A percentile compares a stretch with the other conserved stretches of the same genome.
Evolutionary conservation across 2,329 filamentous ascomycete genomes (phyloP).

Genomic region (Parasarocladium wereldwijsianum): DNA sequence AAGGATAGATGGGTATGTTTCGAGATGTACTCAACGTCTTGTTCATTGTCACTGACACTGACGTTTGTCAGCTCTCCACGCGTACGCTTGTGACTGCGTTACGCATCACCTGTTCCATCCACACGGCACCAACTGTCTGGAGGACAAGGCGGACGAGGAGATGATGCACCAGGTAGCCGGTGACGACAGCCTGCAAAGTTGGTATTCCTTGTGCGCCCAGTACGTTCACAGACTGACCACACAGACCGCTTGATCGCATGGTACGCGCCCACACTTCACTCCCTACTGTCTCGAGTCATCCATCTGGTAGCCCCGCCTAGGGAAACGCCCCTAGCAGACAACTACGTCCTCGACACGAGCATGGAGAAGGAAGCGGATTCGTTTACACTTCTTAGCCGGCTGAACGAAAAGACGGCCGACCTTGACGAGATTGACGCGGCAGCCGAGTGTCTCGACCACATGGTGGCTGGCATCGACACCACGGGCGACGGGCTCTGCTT

Average conservation of each 20-base stretch:
- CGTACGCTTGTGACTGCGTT: conserved; percentile 55
- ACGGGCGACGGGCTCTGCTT: conserved; percentile 57
- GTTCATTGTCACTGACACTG: conserved; percentile 5
- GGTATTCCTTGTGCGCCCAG: conserved; percentile 13
- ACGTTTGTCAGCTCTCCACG: conserved; percentile 31
- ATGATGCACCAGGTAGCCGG: conserved; percentile 57
- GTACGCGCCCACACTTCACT: conserved; percentile 38
- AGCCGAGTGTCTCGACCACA: conserved; percentile 56
- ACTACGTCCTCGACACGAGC: conserved; percentile 6
- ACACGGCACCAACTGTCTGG: conserved; percentile 45
- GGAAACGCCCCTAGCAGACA: conserved; percentile 6
- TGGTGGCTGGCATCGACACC: conserved; percentile 59
- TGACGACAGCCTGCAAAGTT: conserved; percentile 53
- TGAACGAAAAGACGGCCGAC: conserved; percentile 12
- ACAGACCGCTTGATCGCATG: conserved; percentile 44
- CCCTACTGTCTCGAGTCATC: conserved; percentile 13
- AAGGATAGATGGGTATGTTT: conserved; percentile 16
- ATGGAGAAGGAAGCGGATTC: conserved; percentile 6
- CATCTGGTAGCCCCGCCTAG: conserved; percentile 4
- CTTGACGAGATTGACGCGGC: conserved; percentile 41
- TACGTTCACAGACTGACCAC: neutral
- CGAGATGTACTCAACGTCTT: neutral
- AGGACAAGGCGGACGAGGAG: conserved; percentile 37
- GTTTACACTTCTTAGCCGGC: conserved; percentile 7
- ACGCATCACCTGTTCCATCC: conserved; percentile 58